Evolutionary conservation across 2,329 filamentous ascomycete species (phyloP).

Genomic region (Alternaria solani): DNA sequence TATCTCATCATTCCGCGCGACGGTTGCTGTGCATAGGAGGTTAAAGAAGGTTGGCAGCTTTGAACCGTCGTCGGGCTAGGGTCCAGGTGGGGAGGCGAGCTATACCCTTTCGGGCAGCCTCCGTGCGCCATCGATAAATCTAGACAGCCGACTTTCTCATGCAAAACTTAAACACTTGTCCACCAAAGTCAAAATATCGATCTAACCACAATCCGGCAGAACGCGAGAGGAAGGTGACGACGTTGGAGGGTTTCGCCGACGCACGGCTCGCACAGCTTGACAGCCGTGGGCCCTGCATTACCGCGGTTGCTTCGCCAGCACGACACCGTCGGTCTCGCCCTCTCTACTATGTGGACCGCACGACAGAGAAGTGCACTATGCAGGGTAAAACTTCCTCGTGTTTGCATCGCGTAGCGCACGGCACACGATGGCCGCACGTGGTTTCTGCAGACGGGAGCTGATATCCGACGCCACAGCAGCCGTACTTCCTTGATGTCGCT

Average conservation of each 20-base stretch:
- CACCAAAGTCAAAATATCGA: not conserved
- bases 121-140: constrained; percentile 1
- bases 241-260: not conserved
- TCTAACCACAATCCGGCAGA: not conserved
- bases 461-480: not conserved
- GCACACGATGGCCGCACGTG: constrained; percentile 5
- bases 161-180: constrained; percentile 4
- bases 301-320: constrained; percentile 4
- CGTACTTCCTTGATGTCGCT: not conserved
- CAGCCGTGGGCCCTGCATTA: constrained; percentile 1
- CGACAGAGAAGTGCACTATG: not conserved
- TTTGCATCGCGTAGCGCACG: not conserved
- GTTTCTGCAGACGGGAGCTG: constrained; percentile 1
- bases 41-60: constrained; percentile 7
- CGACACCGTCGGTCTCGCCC: not conserved
- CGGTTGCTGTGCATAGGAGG: not conserved
- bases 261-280: constrained; percentile 1
- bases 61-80: not conserved
- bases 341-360: not conserved
- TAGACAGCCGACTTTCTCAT: not conserved
- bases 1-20: not conserved
- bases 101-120: not conserved
- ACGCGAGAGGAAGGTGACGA: constrained; percentile 1
- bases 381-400: not conserved
- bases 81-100: not conserved